A percentile compares a stretch with the other conserved stretches of the same genome.
These are phyloP conservation scores for Yamadazyma triangularis DNA, from an alignment of 1,139 yeast genomes.

Conservation along the genomic window DNA sequence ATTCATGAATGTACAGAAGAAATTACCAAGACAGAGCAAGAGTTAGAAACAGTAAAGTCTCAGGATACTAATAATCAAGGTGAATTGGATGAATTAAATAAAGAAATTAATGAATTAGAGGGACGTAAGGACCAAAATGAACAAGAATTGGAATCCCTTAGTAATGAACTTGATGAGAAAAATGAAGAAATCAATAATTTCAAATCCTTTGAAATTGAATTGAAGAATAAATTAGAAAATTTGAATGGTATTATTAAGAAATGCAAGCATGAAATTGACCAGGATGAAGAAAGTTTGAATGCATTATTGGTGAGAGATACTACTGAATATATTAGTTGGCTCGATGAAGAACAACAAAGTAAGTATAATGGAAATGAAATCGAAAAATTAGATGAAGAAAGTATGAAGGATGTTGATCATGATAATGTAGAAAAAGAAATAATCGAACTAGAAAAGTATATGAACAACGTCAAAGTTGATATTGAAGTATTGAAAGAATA, in stretches of 20 bases:
- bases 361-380: conserved; percentile 34
- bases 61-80: conserved; percentile 30
- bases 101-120: conserved; percentile 20
- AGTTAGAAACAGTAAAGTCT: conserved; percentile 21
- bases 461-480: conserved; percentile 62
- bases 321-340: conserved; percentile 46
- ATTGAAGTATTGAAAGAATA: conserved; percentile 76
- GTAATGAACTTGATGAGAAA: conserved; percentile 46
- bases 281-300: conserved; percentile 34
- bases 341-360: conserved; percentile 32
- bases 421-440: conserved; percentile 51
- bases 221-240: conserved; percentile 62
- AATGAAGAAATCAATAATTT: conserved; percentile 54
- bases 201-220: conserved; percentile 66
- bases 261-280: conserved; percentile 33
- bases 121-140: conserved; percentile 29
- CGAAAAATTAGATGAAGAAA: conserved; percentile 42
- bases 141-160: conserved; percentile 32
- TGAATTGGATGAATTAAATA: conserved; percentile 30
- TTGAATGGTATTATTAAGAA: conserved; percentile 40
- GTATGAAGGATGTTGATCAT: conserved; percentile 47
- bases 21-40: conserved; percentile 24
- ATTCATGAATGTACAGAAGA: conserved; percentile 42
- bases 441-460: conserved; percentile 49
- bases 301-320: conserved; percentile 50